Evolutionary conservation across 805 yeast species (phyloP), one percentile per base, ranked within the genome.

Genomic region (Sporopachydermia lactativora): DNA sequence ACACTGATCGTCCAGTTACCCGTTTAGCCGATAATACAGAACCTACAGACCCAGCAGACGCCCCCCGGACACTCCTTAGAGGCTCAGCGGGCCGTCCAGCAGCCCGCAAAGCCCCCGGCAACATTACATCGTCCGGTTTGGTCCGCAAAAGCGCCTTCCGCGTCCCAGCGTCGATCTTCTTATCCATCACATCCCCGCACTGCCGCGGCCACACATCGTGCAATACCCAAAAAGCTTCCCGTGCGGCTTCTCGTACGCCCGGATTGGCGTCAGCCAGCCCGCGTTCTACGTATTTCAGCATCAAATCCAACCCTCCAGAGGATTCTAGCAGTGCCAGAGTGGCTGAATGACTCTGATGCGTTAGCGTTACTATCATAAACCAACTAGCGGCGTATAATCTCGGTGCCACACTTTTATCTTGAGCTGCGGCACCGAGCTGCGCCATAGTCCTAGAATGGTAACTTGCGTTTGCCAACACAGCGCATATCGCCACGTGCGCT

Each of bases 241-340:
- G 70, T 63, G 79, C 81, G 0, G 74, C 62, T 49, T 77, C 94
- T 47, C 96, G 68, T 0, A 83, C 96, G 0, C 71, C 62, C 0
- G 88, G 84, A 43, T 81, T 80, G 0, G 95, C 83, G 55, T 88
- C 97, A 1, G 73, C 54, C 1, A 92, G 61, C 15, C 89, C 78
- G 48, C 73, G 77, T 3, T 60, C 45, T 1, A 84, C 52, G 46
- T 76, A 62, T 38, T 65, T 71, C 24, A 65, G 76, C 1, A 77
- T 55, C 3, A 57, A 49, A 14, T 68, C 81, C 5, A 64, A 42
- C 8, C 61, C 61, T 37, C 61, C 49, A 0, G 61, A 38, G 39
- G 42, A 39, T 39, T 56, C 60, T 38, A 58, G 37, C 41, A 58
- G 52, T 44, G 61, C 45, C 34, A 45, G 17, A 17, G 45, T 52